These are phyloP conservation scores for Podaxis sp. DNA, from an alignment of 768 basidiomycete genomes.

Conservation along the genomic window DNA sequence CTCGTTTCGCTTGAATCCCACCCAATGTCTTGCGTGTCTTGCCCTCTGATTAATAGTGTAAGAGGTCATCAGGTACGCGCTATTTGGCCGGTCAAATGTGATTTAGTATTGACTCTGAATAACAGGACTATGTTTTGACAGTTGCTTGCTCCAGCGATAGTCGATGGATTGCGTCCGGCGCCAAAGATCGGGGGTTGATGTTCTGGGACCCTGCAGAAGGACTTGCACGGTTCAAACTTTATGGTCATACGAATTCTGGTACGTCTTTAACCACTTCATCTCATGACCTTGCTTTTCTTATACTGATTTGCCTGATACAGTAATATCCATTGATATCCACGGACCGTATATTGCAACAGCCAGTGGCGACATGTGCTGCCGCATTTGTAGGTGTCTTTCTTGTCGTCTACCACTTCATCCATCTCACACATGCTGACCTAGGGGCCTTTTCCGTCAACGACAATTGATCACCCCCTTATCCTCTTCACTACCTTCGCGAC, in stretches of 20 bases:
- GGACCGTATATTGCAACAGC: slow-evolving; percentile 52
- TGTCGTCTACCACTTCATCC: background rate
- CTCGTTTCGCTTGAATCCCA: slow-evolving; percentile 34
- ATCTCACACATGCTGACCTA: background rate
- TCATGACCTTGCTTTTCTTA: background rate
- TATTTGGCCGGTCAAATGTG: slow-evolving; percentile 24
- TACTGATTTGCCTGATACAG: slow-evolving; percentile 23
- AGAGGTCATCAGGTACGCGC: slow-evolving; percentile 85
- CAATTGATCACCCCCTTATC: background rate
- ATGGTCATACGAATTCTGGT: slow-evolving; percentile 64
- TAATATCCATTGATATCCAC: slow-evolving; percentile 52
- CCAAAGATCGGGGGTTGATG: slow-evolving; percentile 94
- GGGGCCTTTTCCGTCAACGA: background rate
- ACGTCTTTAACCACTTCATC: slow-evolving; percentile 23
- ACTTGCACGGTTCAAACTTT: slow-evolving; percentile 90
- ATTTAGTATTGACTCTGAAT: background rate
- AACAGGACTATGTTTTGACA: slow-evolving; percentile 56
- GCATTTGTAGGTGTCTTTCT: slow-evolving; percentile 45
- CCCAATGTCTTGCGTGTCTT: background rate
- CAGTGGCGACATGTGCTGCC: slow-evolving; percentile 53
- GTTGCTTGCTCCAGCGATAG: slow-evolving; percentile 87
- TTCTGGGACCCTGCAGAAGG: slow-evolving; percentile 83
- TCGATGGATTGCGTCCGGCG: slow-evolving; percentile 91
- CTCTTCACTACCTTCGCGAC: background rate
- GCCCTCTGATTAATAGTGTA: slow-evolving; percentile 14